These are phyloP conservation scores for Epichloe sp. DNA, from an alignment of 2,329 filamentous ascomycete species.

Conservation along the genomic window DNA sequence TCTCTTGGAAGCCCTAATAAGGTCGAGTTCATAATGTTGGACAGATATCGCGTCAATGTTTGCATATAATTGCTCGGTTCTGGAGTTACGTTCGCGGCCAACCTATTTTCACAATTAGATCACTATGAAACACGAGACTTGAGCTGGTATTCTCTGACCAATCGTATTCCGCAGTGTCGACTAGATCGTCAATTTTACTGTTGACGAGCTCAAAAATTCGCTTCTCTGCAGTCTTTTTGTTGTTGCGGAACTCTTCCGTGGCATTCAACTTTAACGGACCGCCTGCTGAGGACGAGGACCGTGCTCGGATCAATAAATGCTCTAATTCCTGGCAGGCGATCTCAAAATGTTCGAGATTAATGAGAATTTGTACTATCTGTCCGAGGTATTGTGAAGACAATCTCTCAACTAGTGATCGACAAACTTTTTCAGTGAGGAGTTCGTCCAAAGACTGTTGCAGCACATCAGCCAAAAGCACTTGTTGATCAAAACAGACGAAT, in stretches of 20 bases:
- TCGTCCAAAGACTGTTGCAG: slow-evolving; percentile 66
- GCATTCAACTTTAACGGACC: slow-evolving; percentile 69
- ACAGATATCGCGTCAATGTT: slow-evolving; percentile 81
- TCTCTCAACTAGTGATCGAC: slow-evolving; percentile 75
- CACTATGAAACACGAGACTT: not conserved
- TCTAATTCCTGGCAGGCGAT: slow-evolving; percentile 84
- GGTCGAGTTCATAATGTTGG: slow-evolving; percentile 93
- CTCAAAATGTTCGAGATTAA: slow-evolving; percentile 95
- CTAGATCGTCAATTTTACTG: slow-evolving; percentile 93
- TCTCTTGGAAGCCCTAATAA: slow-evolving; percentile 84
- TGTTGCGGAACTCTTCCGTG: slow-evolving; percentile 72
- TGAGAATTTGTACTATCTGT: slow-evolving; percentile 96
- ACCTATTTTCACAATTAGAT: slow-evolving; percentile 21
- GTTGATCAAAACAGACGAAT: not conserved
- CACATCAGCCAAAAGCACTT: not conserved
- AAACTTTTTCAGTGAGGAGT: slow-evolving; percentile 85
- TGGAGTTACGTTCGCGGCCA: slow-evolving; percentile 41
- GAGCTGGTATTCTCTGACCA: slow-evolving; percentile 39
- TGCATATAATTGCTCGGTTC: slow-evolving; percentile 92
- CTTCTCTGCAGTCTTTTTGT: slow-evolving; percentile 94
- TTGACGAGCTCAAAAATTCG: slow-evolving; percentile 98
- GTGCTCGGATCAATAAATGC: slow-evolving; percentile 68
- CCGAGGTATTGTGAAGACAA: slow-evolving; percentile 87
- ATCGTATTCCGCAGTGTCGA: slow-evolving; percentile 95
- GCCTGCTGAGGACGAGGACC: slow-evolving; percentile 68